Base-by-base conservation (phyloP, 2,329 filamentous ascomycete species). In the Pleurostoma richardsiae region DNA sequence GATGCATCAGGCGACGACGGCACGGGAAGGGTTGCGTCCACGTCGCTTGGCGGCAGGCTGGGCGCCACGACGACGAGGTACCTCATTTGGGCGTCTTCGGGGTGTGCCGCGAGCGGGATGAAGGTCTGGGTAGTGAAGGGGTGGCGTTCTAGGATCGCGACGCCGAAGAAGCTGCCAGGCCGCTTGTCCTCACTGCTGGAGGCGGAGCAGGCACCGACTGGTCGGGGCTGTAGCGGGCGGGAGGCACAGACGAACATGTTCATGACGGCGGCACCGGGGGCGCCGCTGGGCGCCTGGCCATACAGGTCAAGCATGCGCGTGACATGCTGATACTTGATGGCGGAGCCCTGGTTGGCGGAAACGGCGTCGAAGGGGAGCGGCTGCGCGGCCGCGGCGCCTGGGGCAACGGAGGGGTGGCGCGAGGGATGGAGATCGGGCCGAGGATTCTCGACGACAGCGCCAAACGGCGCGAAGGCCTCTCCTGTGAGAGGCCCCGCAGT, bases 81-180 rank as follows among this genome's bases (percentile, higher is more conserved):
- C 27, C 73, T 68, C 8, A 73, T 29, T 10, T 42, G 31, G 6
- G 28, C 72, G 45, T 74, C 68, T 10, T 45, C 38, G 7, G 65
- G 56, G 41, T 62, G 60, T n/a, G 69, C 68, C 8, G 68, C 79
- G 43, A 96, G 71, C 0, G 94, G 94, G 40, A 88, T 78, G 66
- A 99, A 97, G 0, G 90, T 96, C 70, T 99, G 94, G 2, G 88
- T 88, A 2, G 94, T 97, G 67, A 84, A 97, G 0, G 94, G 92
- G 66, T 99, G 94, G 38, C 94, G 78, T 66, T 99, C 94, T 30
- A 97, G 79, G 48, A 96, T 80, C 26, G 69, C 68, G 45, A 96
- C 77, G 41, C 79, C 72, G 61, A 96, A 88, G 4, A 77, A 50
- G 2, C 57, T 49, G 19, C 19, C 19, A 19, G 19, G 27, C 49